Base-by-base conservation (phyloP, 805 yeast species). In the Metschnikowia rubicola region DNA sequence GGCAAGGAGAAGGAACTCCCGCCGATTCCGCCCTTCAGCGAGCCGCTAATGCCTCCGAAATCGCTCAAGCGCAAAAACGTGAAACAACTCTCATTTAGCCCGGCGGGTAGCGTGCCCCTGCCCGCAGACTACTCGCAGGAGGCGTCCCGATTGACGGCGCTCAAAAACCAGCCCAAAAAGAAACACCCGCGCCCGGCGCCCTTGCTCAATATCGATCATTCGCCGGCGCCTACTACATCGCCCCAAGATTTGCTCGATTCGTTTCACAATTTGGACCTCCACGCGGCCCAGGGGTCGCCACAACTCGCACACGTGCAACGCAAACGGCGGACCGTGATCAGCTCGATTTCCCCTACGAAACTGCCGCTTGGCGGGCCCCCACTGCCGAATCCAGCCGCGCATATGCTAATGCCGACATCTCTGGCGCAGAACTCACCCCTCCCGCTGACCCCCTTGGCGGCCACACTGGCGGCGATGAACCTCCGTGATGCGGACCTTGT, bases 401-500 rank as follows among this genome's bases (percentile, higher is more conserved):
- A 40, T 15, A 10, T 35, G 8, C 9, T 29, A 21, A 17, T 12
- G n/a, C 34, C 40, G 3, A 35, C 8, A 8, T 19, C n/a, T 9
- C 15, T 38, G 12, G 33, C 41, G 11, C 35, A 38, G 13, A 30
- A 30, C 26, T 32, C 44, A 35, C 52, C 56, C n/a, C 47, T 36
- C 32, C 55, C 55, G 26, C 41, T 56, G 13, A 59, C 70, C 17
- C 75, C 75, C 3, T 53, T 67, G 11, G 60, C 70, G 28, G 64
- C 75, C 26, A 67, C 73, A 1, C 44, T 48, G 35, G 50, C 68
- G 2, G 41, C 64, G 12, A 46, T 68, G 21, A 62, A 58, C 37
- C 57, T 72, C 31, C 61, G 63, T 43, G 67, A 62, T 52, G 81
- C 81, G 37, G 97, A 94, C 59, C 66, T 94, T 26, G 79, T 90